Evolutionary conservation across 2,329 filamentous ascomycete species (phyloP), one percentile per base, ranked within the genome.

Genomic region (Alternaria sp.): DNA sequence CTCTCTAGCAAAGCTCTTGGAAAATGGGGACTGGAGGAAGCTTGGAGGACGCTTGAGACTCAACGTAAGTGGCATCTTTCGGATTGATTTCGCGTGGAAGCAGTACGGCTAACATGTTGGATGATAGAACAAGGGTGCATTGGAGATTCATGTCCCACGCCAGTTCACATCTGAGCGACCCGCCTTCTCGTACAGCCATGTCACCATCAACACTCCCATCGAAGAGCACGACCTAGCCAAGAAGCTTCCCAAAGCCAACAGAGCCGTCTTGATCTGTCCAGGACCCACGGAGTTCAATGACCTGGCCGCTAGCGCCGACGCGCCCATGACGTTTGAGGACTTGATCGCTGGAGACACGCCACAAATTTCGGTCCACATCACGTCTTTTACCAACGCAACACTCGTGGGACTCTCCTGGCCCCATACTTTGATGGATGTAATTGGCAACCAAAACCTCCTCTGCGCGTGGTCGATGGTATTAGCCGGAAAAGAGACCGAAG

Each of bases 361-460:
- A 0, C 82, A 83, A 67, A 69, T 87, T 5, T 79, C 80, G 5
- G 73, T 87, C 5, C 83, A 85, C 63, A 75, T 87, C 45, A 80
- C 82, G 4, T 80, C 81, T 0, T 87, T 88, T 68, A 70, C 67
- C 4, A 82, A 88, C 59, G 82, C 83, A 0, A 88, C 86, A 0
- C 69, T 87, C 0, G 75, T 88, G 2, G 77, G 79, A 0, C 64
- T 87, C 1, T 74, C 76, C 2, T 85, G 80, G 74, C 81, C 83
- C 2, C 86, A 88, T 69, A 81, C 81, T 0, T 70, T 86, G 6
- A 81, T 82, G 61, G 85, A 87, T 63, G 82, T 77, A 4, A 77
- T 84, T 66, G 85, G 83, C 5, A 77, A 78, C 26, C 67, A 73
- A 3, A 79, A 75, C 1, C 72, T 88, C 8, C 65, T 87, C 4